Conservation (phyloP, 352 stramenopile genomes). For the Thraustochytrium striatum region DNA sequence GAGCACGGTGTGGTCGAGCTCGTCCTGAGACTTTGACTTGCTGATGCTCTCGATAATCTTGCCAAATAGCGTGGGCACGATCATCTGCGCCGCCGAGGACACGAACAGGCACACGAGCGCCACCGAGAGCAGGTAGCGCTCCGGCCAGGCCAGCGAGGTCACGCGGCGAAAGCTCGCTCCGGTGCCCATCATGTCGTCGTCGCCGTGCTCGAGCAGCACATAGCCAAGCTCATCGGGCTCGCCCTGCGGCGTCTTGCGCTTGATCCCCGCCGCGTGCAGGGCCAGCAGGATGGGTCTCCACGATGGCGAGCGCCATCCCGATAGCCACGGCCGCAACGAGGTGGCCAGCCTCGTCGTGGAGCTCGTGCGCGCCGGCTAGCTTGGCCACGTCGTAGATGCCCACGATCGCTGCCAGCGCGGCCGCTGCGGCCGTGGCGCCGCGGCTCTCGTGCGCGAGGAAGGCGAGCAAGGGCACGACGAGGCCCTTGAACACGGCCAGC, state of each 20-base stretch:
- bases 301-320: background rate
- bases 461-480: too few species aligned
- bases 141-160: slow-evolving; percentile 37
- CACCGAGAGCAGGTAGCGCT: slow-evolving; percentile 24
- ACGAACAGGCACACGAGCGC: slow-evolving; percentile 31
- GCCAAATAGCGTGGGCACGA: slow-evolving; percentile 45
- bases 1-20: slow-evolving; percentile 43
- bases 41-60: slow-evolving; percentile 35
- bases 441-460: too few species aligned
- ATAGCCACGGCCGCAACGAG: background rate
- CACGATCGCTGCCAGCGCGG: too few species aligned
- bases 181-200: slow-evolving; percentile 27
- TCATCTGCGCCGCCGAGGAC: slow-evolving; percentile 19
- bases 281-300: background rate
- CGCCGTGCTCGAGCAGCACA: background rate
- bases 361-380: slow-evolving; percentile 2
- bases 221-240: slow-evolving; percentile 8
- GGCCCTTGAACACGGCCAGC: too few species aligned
- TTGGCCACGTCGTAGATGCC: background rate
- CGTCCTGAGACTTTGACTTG: slow-evolving; percentile 9
- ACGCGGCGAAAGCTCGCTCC: slow-evolving; percentile 41
- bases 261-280: background rate
- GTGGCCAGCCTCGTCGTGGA: background rate
- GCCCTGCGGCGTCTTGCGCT: background rate
- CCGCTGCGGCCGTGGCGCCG: too few species aligned